phyloP scores from a whole-genome alignment of 1,139 yeast genomes.

The Diutina rugosa region DNA sequence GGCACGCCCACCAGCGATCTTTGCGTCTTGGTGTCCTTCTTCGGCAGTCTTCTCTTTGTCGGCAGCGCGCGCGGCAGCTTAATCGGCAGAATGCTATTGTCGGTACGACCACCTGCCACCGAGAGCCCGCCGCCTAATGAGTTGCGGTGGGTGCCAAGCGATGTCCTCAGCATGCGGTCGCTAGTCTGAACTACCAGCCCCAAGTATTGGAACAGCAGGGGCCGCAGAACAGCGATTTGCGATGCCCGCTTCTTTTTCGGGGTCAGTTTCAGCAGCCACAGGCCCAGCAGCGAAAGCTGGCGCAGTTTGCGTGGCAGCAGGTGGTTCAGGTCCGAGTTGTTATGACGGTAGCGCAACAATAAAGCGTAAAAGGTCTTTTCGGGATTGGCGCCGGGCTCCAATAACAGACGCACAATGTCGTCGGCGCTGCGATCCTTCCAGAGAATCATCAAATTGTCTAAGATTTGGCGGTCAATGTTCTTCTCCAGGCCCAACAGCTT shows the following conservation, averaged over 20 bases:
- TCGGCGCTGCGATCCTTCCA: slow-evolving; percentile 60
- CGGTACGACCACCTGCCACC: neutral
- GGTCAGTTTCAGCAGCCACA: neutral
- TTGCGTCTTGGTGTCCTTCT: slow-evolving; percentile 5
- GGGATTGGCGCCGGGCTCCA: slow-evolving; percentile 46
- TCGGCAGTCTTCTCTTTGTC: neutral
- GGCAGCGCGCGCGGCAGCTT: neutral
- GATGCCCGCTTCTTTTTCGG: neutral
- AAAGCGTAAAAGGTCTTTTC: slow-evolving; percentile 70
- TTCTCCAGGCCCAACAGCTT: slow-evolving; percentile 33
- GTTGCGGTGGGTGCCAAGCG: neutral
- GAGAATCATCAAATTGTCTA: slow-evolving; percentile 55
- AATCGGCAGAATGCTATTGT: neutral
- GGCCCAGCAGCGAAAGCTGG: neutral
- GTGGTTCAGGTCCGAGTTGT: slow-evolving; percentile 21
- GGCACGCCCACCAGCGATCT: slow-evolving; percentile 24
- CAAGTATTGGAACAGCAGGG: slow-evolving; percentile 2
- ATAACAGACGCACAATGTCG: slow-evolving; percentile 42
- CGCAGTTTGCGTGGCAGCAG: neutral
- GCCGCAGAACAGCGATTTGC: neutral
- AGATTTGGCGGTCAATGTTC: slow-evolving; percentile 48
- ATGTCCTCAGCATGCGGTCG: neutral
- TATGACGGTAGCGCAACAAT: slow-evolving; percentile 40
- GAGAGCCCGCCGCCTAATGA: neutral
- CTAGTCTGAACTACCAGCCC: neutral